A percentile compares a stretch with the other conserved stretches of the same genome.
These are phyloP conservation scores for Galerina sulciceps DNA, from an alignment of 768 basidiomycete species.

Conservation along the genomic window DNA sequence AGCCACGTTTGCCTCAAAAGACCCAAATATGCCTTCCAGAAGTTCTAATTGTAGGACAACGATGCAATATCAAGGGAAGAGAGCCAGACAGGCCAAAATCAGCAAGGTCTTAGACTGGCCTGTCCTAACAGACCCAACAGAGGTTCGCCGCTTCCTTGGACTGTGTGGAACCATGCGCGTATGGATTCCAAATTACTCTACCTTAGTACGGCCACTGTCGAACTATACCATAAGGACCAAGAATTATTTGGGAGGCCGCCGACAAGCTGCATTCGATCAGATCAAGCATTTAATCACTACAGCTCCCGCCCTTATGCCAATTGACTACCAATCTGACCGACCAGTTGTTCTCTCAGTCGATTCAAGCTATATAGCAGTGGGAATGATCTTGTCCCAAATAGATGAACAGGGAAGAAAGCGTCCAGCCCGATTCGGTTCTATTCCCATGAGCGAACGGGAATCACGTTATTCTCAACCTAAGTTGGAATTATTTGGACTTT, in stretches of 20 bases:
- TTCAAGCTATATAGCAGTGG: slow-evolving; percentile 10
- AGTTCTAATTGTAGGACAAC: slow-evolving; percentile 25
- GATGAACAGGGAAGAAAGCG: slow-evolving; percentile 3
- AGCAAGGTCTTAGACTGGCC: slow-evolving; percentile 29
- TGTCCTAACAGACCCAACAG: slow-evolving; percentile 10
- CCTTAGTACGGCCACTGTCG: slow-evolving; percentile 19
- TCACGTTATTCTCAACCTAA: slow-evolving; percentile 28
- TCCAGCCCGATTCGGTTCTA: slow-evolving; percentile 30
- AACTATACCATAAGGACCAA: slow-evolving; percentile 24
- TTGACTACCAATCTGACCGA: slow-evolving; percentile 11
- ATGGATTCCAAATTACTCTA: slow-evolving; percentile 29
- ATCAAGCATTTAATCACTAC: background rate
- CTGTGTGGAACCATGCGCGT: slow-evolving; percentile 24
- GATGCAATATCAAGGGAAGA: slow-evolving; percentile 32
- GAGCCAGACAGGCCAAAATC: slow-evolving; percentile 24
- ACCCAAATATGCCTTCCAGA: slow-evolving; percentile 14
- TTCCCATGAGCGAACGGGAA: slow-evolving; percentile 9
- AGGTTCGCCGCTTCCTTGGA: slow-evolving; percentile 29
- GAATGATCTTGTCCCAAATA: background rate
- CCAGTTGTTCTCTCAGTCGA: slow-evolving; percentile 20
- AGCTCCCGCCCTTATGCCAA: slow-evolving; percentile 11
- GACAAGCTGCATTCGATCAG: slow-evolving; percentile 16
- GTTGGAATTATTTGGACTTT: slow-evolving; percentile 34
- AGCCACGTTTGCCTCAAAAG: slow-evolving; percentile 36
- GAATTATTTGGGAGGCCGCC: slow-evolving; percentile 32